These are phyloP conservation scores for Rhizoclosmatium hyalinum DNA, from an alignment of 371 early-diverging fungal genomes.

Conservation along the genomic window DNA sequence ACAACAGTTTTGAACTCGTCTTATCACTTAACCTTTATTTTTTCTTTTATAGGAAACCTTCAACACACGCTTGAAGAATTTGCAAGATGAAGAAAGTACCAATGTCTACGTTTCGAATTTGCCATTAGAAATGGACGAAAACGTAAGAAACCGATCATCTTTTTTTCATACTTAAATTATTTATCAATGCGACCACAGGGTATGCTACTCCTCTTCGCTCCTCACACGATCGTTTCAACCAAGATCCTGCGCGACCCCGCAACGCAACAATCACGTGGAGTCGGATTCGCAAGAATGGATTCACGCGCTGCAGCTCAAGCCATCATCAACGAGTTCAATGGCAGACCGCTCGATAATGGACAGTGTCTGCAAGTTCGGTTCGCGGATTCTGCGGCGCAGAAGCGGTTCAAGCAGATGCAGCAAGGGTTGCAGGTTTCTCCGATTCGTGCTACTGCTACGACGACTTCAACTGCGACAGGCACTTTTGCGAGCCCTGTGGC, in stretches of 20 bases:
- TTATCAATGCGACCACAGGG: conserved; percentile 45
- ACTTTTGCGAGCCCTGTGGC: not conserved
- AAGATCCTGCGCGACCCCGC: conserved; percentile 74
- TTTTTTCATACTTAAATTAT: not conserved
- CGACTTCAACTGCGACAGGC: not conserved
- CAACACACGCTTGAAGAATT: conserved; percentile 73
- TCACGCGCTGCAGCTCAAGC: conserved; percentile 71
- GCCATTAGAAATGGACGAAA: conserved; percentile 75
- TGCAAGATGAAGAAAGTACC: conserved; percentile 79
- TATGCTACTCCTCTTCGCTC: conserved; percentile 70
- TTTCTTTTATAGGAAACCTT: conserved; percentile 69
- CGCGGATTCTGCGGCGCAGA: conserved; percentile 82
- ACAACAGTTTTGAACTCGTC: not conserved
- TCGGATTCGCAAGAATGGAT: conserved; percentile 83
- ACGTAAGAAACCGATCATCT: conserved; percentile 47
- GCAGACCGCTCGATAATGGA: conserved; percentile 65
- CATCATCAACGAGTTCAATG: conserved; percentile 76
- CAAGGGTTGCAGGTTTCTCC: conserved; percentile 11
- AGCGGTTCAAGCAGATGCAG: conserved; percentile 66
- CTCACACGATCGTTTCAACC: conserved; percentile 72
- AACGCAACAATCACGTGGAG: conserved; percentile 71
- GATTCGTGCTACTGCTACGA: not conserved
- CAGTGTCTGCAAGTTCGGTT: conserved; percentile 81
- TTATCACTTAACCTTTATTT: conserved; percentile 5
- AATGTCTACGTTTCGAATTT: conserved; percentile 87